These are phyloP conservation scores for Acorus calamus DNA, from an alignment of 106 monocot species.

Conservation along the genomic window DNA sequence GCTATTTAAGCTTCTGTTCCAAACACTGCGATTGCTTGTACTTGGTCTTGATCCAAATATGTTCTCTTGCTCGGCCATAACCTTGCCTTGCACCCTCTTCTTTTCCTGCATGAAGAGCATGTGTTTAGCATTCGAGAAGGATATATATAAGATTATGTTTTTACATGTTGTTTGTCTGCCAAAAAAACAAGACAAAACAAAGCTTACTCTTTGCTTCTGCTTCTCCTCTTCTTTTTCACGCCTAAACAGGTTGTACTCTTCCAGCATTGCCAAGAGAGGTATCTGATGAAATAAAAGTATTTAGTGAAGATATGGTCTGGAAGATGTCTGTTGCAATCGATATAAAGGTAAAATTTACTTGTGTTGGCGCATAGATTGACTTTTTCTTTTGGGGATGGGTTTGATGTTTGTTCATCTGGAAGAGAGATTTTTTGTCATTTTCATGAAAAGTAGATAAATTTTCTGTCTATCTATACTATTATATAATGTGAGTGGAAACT, in stretches of 20 bases:
- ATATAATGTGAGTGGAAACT: too few relatives aligned
- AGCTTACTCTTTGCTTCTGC: constrained; percentile 37
- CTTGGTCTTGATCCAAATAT: constrained; percentile 30
- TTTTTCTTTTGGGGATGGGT: too few relatives aligned
- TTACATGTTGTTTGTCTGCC: not conserved
- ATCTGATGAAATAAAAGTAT: constrained; percentile 22
- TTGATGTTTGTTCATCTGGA: too few relatives aligned
- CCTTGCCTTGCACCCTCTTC: constrained; percentile 33
- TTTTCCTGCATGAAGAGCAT: constrained; percentile 31
- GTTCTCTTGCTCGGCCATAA: constrained; percentile 15
- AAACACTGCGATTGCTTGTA: constrained; percentile 24
- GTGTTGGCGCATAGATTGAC: too few relatives aligned
- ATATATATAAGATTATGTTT: too few relatives aligned
- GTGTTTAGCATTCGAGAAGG: too few relatives aligned
- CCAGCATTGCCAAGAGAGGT: constrained; percentile 55
- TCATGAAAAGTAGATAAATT: too few relatives aligned
- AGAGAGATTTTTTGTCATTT: too few relatives aligned
- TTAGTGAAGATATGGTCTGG: too few relatives aligned
- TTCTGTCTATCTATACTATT: too few relatives aligned
- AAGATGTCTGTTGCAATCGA: too few relatives aligned
- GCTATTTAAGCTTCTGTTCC: constrained; percentile 35
- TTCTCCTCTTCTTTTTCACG: constrained; percentile 56
- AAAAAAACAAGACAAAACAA: not conserved
- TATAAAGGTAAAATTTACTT: too few relatives aligned
- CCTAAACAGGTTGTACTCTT: constrained; percentile 36